Base-by-base conservation (phyloP, 306 rosid genomes). In the Vigna radiata region DNA sequence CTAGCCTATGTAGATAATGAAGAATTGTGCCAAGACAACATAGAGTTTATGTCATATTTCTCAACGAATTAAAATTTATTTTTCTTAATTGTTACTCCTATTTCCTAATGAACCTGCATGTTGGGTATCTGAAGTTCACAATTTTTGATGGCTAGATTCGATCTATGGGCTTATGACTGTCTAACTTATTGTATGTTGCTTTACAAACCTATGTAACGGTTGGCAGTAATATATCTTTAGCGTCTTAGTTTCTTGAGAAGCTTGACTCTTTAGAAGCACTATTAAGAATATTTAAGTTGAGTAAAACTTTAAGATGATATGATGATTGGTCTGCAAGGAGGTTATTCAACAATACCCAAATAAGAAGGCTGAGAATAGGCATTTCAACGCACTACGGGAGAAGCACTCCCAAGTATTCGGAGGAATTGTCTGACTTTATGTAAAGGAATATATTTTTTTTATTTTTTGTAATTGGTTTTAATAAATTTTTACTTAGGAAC, bases 1-100 rank as follows among this genome's bases (percentile, higher is more conserved):
- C 77, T 84, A 77, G 83, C 83, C 75, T 73, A 71, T 81, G 90
- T 84, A 77, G 84, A 88, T 77, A 84, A 71, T 43, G 29, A 64
- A 74, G 82, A 75, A 65, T 17, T 78, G 55, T 60, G 66, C 18
- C 46, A 2, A 70, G 61, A 44, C 76, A 50, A 23, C 7, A 29
- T 54, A 47, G 83, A 47, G 41, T 50, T 81, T 68, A 10, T 83
- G 70, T 47, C 25, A 18, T 75, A 76, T 62, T 75, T 54, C 23
- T 33, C 23, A 50, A 77, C 73, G 67, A 68, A 73, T 70, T 77
- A 50, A 55, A 56, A 25, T 16, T 71, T 79, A 14, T 73, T 73
- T 69, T 73, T 73, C 43, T 72, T 67, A 16, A 37, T 65, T 49
- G 31, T 77, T 19, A 46, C 67, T 54, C 23, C 55, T n/a, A 15